These are phyloP conservation scores for Fusarium chuoi DNA, from an alignment of 2,329 filamentous ascomycete genomes.

Conservation along the genomic window DNA sequence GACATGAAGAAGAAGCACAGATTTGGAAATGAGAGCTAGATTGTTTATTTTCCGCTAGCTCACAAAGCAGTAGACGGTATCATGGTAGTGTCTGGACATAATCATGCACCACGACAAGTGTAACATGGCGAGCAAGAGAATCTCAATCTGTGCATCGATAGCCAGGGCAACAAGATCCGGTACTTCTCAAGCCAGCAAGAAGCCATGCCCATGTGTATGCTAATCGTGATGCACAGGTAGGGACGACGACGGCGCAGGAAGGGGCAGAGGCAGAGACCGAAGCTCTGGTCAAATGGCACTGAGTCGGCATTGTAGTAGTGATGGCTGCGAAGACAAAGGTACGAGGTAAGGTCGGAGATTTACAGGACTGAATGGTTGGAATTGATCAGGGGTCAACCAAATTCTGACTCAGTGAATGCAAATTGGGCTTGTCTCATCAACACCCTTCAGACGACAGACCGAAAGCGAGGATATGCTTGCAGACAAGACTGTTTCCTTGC, in stretches of 20 bases:
- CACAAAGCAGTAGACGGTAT: background rate
- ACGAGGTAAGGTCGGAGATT: accelerated
- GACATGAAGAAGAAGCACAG: background rate
- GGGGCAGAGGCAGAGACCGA: background rate
- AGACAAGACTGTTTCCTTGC: accelerated
- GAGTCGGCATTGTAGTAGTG: accelerated
- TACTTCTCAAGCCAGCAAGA: background rate
- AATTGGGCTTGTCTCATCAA: background rate
- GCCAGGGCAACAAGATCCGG: background rate
- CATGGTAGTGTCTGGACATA: background rate
- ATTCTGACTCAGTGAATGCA: background rate
- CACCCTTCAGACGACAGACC: background rate
- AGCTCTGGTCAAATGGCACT: background rate
- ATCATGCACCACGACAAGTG: background rate
- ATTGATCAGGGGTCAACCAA: background rate
- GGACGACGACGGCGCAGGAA: accelerated
- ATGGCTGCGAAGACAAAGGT: background rate
- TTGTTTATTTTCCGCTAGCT: no score
- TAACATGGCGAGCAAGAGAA: accelerated
- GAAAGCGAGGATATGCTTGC: background rate
- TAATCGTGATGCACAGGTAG: accelerated
- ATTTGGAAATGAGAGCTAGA: accelerated
- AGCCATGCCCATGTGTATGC: accelerated
- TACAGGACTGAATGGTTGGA: background rate
- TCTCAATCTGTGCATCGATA: background rate